Evolutionary conservation across 73 alveolate species (phyloP), one percentile per base, ranked within the genome.

Genomic region (Effrenium voratum): DNA sequence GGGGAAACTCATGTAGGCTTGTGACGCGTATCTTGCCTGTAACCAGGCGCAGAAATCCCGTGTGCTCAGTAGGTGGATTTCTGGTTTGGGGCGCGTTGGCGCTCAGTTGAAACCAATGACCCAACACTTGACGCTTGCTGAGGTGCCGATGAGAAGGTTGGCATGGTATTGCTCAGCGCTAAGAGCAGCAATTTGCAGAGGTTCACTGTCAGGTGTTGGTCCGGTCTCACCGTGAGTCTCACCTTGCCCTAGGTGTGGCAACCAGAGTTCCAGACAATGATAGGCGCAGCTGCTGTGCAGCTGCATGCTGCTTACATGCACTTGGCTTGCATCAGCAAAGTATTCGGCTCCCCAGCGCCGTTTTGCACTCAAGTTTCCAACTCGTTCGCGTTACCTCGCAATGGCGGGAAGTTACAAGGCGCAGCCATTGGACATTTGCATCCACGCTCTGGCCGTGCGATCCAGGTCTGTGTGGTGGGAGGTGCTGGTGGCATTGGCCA

Each of bases 401-500:
- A 87, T 43, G 95, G 95, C 95, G 44, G 81, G 84, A 59, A 87
- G 60, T 68, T 84, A 30, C 95, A 87, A 60, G 70, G 95, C 83
- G 44, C 52, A 36, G 38, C 80, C 63, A 52, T 12, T 52, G 8
- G 63, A 52, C 8, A 52, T 52, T 52, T 19, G 26, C 19, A 52
- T 19, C 63, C 8, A 52, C 19, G 8, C 63, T 52, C 63, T 34
- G 5, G 5, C 41, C 10, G 38, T 28, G 30, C 24, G 0, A n/a
- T 55, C 41, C 70, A 87, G 95, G 98, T 91, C 41, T 91, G 98
- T 47, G 98, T 91, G 32, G 86, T 66, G n/a, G 98, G 98, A 43
- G 98, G 98, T 34, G 98, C 98, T 32, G 98, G 98, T 36, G 98
- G 98, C 98, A 91, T 91, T 38, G 98, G 98, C 70, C 98, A 91